These are phyloP conservation scores for Canna indica DNA, from an alignment of 176 grass and related monocot genomes.

Conservation along the genomic window DNA sequence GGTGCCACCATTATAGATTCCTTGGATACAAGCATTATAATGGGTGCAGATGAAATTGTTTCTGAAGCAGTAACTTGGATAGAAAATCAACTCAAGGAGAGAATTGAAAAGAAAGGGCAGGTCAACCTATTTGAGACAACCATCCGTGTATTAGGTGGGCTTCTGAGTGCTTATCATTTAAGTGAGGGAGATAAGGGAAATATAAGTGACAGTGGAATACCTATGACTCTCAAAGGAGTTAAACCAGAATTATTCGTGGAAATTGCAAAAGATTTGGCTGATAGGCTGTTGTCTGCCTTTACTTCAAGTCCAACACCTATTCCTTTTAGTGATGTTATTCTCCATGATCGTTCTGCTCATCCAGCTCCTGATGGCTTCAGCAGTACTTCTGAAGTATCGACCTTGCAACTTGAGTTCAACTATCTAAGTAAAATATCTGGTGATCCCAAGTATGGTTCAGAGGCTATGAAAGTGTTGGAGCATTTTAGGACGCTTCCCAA, in stretches of 20 bases:
- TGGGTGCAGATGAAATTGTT: slow-evolving; percentile 67
- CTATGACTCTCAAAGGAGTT: slow-evolving; percentile 33
- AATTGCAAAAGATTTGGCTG: slow-evolving; percentile 72
- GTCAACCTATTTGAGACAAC: slow-evolving; percentile 98
- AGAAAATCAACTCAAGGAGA: slow-evolving; percentile 67
- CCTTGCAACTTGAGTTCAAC: slow-evolving; percentile 88
- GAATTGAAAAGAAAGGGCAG: slow-evolving; percentile 76
- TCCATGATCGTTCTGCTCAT: slow-evolving; percentile 62
- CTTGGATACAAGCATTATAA: slow-evolving; percentile 92
- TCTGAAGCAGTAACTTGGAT: slow-evolving; percentile 85
- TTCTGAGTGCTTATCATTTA: slow-evolving; percentile 96
- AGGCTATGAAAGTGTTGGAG: slow-evolving; percentile 83
- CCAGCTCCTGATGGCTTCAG: slow-evolving; percentile 85
- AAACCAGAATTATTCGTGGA: slow-evolving; percentile 59
- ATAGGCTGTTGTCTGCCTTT: slow-evolving; percentile 74
- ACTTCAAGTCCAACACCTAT: slow-evolving; percentile 82
- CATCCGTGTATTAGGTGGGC: slow-evolving; percentile 93
- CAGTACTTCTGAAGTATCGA: slow-evolving; percentile 86
- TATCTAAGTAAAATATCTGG: slow-evolving; percentile 90
- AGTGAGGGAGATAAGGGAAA: slow-evolving; percentile 36
- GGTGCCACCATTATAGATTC: slow-evolving; percentile 88
- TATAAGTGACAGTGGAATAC: slow-evolving; percentile 37
- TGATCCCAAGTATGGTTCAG: slow-evolving; percentile 70
- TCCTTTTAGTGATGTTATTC: slow-evolving; percentile 93
- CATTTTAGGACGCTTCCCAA: slow-evolving; percentile 83